Conservation (phyloP, 139 green algal genomes). For the Spirogloea muscicola region DNA sequence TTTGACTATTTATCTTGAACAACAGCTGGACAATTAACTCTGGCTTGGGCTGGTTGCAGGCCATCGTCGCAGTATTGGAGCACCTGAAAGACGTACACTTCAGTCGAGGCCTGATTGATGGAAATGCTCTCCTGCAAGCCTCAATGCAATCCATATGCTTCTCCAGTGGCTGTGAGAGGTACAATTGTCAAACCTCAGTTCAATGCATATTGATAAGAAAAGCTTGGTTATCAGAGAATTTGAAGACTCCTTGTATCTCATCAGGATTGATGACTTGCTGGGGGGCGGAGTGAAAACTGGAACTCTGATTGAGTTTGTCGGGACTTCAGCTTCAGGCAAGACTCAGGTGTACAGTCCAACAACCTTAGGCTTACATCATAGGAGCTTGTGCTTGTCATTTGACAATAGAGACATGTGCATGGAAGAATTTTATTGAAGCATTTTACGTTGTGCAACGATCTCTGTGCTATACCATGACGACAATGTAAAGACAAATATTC, state of each 20-base stretch:
- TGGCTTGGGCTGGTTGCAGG: neutral
- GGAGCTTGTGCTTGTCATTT: too few species aligned
- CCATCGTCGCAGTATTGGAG: neutral
- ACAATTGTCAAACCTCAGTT: neutral
- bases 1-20: too few species aligned
- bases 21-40: too few species aligned
- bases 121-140: neutral
- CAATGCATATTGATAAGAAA: neutral
- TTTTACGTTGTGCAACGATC: too few species aligned
- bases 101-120: neutral
- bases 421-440: too few species aligned
- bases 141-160: too few species aligned
- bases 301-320: slow-evolving; percentile 1
- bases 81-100: neutral
- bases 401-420: too few species aligned
- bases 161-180: slow-evolving; percentile 1
- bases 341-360: neutral
- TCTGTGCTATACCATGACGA: too few species aligned
- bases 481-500: too few species aligned
- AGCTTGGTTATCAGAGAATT: neutral
- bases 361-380: too few species aligned
- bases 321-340: neutral
- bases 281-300: neutral
- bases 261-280: slow-evolving; percentile 3
- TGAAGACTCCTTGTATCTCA: neutral